phyloP scores from a whole-genome alignment of 352 stramenopile species.

The Phytophthora meadii region DNA sequence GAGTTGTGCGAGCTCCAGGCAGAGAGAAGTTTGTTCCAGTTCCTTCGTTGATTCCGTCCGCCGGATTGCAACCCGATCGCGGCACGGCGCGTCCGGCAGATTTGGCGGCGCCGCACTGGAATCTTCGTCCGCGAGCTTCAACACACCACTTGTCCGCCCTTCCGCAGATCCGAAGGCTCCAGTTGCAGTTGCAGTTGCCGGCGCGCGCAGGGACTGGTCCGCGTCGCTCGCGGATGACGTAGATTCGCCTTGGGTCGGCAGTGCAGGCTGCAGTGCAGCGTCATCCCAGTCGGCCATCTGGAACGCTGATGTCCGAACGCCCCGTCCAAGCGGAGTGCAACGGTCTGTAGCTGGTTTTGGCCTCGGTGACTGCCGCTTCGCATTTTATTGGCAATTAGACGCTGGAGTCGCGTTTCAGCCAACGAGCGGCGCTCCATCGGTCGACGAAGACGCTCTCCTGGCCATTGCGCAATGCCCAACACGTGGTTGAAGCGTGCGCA shows the following conservation, averaged over 20 bases:
- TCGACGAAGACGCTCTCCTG: background rate
- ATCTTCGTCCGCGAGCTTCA: slow-evolving; percentile 21
- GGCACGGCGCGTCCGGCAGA: background rate
- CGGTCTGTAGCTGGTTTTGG: slow-evolving; percentile 6
- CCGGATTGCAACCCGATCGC: slow-evolving; percentile 1
- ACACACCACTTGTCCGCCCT: slow-evolving; percentile 17
- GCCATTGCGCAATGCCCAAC: slow-evolving; percentile 23
- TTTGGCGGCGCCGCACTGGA: slow-evolving; percentile 11
- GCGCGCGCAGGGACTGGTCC: slow-evolving; percentile 31
- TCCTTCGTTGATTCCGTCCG: slow-evolving; percentile 2
- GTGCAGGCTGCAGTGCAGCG: slow-evolving; percentile 1
- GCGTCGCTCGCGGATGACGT: slow-evolving; percentile 15
- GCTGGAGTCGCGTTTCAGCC: background rate
- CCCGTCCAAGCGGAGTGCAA: slow-evolving; percentile 23
- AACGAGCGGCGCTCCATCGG: background rate
- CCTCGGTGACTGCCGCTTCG: slow-evolving; percentile 9
- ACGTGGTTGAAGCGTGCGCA: slow-evolving; percentile 37
- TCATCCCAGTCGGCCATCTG: slow-evolving; percentile 28
- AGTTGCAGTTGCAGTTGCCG: slow-evolving; percentile 35
- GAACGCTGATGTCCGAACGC: slow-evolving; percentile 13
- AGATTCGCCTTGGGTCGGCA: slow-evolving; percentile 13
- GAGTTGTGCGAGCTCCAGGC: slow-evolving; percentile 19
- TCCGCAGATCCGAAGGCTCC: slow-evolving; percentile 19
- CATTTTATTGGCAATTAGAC: slow-evolving; percentile 22
- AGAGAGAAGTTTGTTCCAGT: slow-evolving; percentile 13